Evolutionary conservation across 805 yeast species (phyloP), one percentile per base, ranked within the genome.

Genomic region (Sugiyamaella smithiae): DNA sequence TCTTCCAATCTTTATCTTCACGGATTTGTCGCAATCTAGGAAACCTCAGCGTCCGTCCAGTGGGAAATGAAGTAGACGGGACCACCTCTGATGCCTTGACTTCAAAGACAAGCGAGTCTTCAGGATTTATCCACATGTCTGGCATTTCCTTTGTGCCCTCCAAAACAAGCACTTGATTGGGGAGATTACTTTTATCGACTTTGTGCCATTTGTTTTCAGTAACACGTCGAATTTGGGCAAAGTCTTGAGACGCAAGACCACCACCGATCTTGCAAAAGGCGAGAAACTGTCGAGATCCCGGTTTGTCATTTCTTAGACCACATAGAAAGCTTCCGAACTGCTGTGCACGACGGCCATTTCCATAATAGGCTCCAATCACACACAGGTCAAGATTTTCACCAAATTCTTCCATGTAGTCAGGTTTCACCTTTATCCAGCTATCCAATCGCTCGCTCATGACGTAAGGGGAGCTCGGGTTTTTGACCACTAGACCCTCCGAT

Each of bases 341-440:
- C 24, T 59, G 52, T 2, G 61, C 63, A 2, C 69, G 57, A 33
- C 69, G 72, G 42, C 91, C 91, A 19, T 77, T 74, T 0, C 88
- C 88, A 14, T 81, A 81, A 48, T 78, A 81, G 48, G 82, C 84
- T 0, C 97, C 99, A 49, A 90, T 81, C 0, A 91, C 77, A 2
- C 82, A 71, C 42, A 89, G 63, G 64, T 91, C 98, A 53, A 89
- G 70, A 58, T 86, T 85, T 54, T 89, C 96, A 7, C 96, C 96
- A 64, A 85, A 85, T 50, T 84, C 88, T 48, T 81, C 84, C 46
- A 89, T 69, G 61, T 89, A 90, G 57, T 90, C 97, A 0, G 98
- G 98, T 63, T 91, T 91, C 1, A 91, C 77, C 60, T 91, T 91
- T 12, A 88, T 70, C 96, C 97, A 91, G n/a, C 74, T 67, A 14